Conservation (phyloP, 2,329 filamentous ascomycete species). For the Thermochaetoides dissita region DNA sequence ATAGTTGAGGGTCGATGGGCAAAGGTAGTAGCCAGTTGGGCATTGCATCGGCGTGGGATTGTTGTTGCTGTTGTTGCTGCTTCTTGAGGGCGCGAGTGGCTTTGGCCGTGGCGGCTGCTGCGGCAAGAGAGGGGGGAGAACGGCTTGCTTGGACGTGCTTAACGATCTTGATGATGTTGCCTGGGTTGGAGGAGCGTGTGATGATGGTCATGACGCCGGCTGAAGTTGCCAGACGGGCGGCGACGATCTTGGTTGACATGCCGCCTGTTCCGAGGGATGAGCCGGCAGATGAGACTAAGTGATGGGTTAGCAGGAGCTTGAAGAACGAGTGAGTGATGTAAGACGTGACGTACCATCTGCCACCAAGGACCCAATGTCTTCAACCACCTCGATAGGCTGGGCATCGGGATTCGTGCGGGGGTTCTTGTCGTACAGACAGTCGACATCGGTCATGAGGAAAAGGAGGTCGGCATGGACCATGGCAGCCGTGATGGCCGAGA, state of each 20-base stretch:
- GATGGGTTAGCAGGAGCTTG: neutral
- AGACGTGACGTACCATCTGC: conserved; percentile 50
- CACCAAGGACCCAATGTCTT: conserved; percentile 68
- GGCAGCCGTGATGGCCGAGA: conserved; percentile 89
- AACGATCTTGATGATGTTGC: conserved; percentile 81
- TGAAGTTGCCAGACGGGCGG: conserved; percentile 79
- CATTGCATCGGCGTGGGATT: conserved; percentile 26
- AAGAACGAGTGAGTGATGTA: neutral
- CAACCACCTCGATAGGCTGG: conserved; percentile 78
- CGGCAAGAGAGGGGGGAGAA: conserved; percentile 19
- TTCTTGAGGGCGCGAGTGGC: conserved; percentile 13
- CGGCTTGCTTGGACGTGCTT: conserved; percentile 58
- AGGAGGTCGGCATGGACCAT: conserved; percentile 96
- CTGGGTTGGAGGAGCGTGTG: conserved; percentile 81
- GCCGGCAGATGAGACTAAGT: conserved; percentile 70
- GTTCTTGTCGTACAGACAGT: conserved; percentile 94
- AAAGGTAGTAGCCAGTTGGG: conserved; percentile 30
- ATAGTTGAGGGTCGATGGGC: conserved; percentile 34
- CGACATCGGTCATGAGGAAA: conserved; percentile 97
- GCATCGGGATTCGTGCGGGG: conserved; percentile 75
- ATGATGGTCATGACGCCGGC: conserved; percentile 94
- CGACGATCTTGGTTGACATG: conserved; percentile 95
- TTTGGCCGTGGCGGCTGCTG: too few species aligned
- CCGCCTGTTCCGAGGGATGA: conserved; percentile 85
- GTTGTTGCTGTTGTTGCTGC: conserved; percentile 6